Evolutionary conservation across 2,329 filamentous ascomycete species (phyloP).

Genomic region (Cordyceps tenuipes): DNA sequence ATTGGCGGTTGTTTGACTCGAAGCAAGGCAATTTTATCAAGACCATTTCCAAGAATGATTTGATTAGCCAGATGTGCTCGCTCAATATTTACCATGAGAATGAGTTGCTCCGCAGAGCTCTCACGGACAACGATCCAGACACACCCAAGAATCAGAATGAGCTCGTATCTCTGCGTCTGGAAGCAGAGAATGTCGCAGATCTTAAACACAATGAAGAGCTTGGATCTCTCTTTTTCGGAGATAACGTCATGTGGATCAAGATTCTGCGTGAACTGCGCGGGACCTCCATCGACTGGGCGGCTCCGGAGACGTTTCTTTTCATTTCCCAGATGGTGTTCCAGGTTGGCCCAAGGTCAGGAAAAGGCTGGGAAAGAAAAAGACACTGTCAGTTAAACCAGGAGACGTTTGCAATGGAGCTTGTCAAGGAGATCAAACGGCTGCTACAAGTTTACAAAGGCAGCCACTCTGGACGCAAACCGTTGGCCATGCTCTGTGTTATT

Average conservation of each 20-base stretch:
- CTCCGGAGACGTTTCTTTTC: not conserved
- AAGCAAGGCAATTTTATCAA: not conserved
- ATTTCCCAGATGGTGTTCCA: not conserved
- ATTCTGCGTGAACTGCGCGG: not conserved
- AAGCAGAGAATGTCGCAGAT: fast-evolving
- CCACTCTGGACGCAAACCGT: not conserved
- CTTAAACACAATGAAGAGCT: constrained; percentile 19
- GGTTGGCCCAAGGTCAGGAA: not conserved
- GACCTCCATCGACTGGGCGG: constrained; percentile 1
- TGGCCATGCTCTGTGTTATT: not conserved
- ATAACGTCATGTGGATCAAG: not conserved
- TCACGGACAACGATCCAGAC: not conserved
- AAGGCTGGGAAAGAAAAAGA: no score
- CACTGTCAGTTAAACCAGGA: not conserved
- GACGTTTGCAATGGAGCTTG: not conserved
- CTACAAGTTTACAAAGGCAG: not conserved
- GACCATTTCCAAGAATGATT: fast-evolving
- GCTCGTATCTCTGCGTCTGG: not conserved
- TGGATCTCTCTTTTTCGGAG: not conserved
- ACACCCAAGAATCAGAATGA: not conserved
- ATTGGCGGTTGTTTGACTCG: not conserved
- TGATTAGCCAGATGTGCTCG: fast-evolving
- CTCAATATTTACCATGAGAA: not conserved
- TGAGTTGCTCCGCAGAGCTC: not conserved
- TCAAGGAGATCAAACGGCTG: not conserved